Conservation (phyloP, 2,329 filamentous ascomycete genomes). For the Aspergillus quadrilineatus region DNA sequence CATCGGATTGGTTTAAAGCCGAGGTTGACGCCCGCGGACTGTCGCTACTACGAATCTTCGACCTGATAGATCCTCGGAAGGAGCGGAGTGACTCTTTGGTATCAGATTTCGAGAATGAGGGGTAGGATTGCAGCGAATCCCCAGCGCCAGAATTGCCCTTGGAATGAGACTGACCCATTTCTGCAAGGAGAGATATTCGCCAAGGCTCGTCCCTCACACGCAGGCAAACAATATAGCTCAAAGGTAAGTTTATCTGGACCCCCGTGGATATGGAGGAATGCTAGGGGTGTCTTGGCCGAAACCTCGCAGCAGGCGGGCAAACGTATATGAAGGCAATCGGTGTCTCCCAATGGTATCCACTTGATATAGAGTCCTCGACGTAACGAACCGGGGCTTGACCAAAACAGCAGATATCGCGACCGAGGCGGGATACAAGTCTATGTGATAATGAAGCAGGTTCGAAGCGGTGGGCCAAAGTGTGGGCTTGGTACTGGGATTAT, state of each 20-base stretch:
- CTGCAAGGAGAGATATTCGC: constrained; percentile 35
- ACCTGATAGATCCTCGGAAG: constrained; percentile 74
- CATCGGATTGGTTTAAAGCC: constrained; percentile 58
- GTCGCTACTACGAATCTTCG: constrained; percentile 74
- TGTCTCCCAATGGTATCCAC: constrained; percentile 1
- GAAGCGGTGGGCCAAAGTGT: constrained; percentile 9
- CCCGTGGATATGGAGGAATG: constrained; percentile 25
- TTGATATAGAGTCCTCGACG: neutral
- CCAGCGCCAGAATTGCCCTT: constrained; percentile 56
- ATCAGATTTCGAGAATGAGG: constrained; percentile 87
- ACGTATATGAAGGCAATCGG: constrained; percentile 22
- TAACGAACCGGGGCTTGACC: neutral
- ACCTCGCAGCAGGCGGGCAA: constrained; percentile 13
- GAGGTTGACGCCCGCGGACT: constrained; percentile 77
- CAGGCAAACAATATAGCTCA: constrained; percentile 25
- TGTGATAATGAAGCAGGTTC: neutral
- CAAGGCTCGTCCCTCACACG: constrained; percentile 29
- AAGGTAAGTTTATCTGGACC: constrained; percentile 23
- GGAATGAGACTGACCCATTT: constrained; percentile 54
- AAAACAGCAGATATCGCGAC: neutral
- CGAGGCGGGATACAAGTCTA: neutral
- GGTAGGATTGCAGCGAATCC: constrained; percentile 76
- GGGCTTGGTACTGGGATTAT: constrained; percentile 16
- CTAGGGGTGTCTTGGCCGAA: constrained; percentile 26
- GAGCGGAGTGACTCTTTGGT: constrained; percentile 90